Conservation (phyloP, 192 early-diverging fungal genomes). For the Backusella australiensis region DNA sequence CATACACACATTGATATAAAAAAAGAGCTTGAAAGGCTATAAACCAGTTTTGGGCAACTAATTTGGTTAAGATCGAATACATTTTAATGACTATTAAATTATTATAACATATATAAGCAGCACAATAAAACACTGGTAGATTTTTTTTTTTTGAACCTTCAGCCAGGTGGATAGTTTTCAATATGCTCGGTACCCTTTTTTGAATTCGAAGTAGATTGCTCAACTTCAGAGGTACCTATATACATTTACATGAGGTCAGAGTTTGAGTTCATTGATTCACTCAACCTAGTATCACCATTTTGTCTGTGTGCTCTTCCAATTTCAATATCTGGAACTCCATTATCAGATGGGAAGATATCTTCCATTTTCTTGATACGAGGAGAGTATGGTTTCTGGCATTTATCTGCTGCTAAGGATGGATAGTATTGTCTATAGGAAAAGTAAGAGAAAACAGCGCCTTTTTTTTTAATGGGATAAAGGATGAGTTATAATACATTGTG, state of each 20-base stretch:
- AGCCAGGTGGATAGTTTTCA: not conserved
- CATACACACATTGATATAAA: too few relatives aligned
- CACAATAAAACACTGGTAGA: too few relatives aligned
- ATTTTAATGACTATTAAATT: too few relatives aligned
- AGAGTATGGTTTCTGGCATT: not conserved
- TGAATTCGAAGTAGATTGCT: not conserved
- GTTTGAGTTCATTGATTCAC: not conserved
- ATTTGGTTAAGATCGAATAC: too few relatives aligned
- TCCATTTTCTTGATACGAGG: constrained; percentile 11
- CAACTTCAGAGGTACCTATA: not conserved
- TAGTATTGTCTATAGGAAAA: constrained; percentile 73
- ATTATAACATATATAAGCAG: too few relatives aligned
- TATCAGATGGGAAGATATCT: constrained; percentile 6
- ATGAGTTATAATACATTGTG: too few relatives aligned
- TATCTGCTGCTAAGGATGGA: constrained; percentile 34
- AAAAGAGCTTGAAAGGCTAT: too few relatives aligned
- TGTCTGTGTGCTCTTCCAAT: not conserved
- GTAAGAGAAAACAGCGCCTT: constrained; percentile 59
- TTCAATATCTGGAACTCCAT: not conserved
- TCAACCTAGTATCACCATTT: not conserved
- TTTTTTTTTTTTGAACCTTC: not conserved
- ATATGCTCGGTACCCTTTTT: not conserved
- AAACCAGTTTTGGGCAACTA: too few relatives aligned
- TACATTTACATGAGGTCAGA: not conserved
- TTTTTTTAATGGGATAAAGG: not conserved